Base-by-base conservation (phyloP, 768 basidiomycete species). In the Lactifluus pinguis region DNA sequence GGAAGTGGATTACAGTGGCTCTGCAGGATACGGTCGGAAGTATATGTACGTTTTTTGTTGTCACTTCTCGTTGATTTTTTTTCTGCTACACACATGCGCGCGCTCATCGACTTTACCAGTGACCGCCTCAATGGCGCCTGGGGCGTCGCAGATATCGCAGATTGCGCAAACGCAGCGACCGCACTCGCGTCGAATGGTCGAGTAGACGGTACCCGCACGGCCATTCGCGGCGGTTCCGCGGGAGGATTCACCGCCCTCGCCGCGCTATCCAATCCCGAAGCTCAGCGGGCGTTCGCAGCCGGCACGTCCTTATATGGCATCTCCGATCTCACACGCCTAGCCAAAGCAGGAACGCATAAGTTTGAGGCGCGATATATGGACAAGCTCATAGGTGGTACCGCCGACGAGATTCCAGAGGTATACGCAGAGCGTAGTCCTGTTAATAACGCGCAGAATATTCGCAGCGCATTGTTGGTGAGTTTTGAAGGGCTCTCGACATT, bases 1-100 rank as follows among this genome's bases (percentile, higher is more conserved):
- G 39, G 86, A 87, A 56, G 87, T 92, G 47, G 86, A 92, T 66
- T 86, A 89, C 61, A 80, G 87, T 1, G 91, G 89, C 0, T 87
- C 86, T 0, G 81, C 82, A 5, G 84, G 88, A 0, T 89, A 85
- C 67, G 90, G 90, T 0, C 79, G 86, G 4, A 73, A 75, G 48
- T 92, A 89, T 68, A 81, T 80, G 77, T 77, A 59, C 57, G 76
- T 25, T 25, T 25, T 25, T 21, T 45, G 44, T n/a, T 8, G 7
- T n/a, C 19, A 21, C n/a, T n/a, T 29, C 34, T 21, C 15, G 17
- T 17, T 19, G 9, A 10, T 1, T 13, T 21, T 45, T 8, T 3
- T 25, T 25, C 25, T 2, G 25, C 25, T 25, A 25, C 25, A 13
- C 38, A 39, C 38, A 10, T n/a, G n/a, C n/a, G n/a, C n/a, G n/a